phyloP scores from a whole-genome alignment of 2,329 filamentous ascomycete species.

The Fusarium foetens region DNA sequence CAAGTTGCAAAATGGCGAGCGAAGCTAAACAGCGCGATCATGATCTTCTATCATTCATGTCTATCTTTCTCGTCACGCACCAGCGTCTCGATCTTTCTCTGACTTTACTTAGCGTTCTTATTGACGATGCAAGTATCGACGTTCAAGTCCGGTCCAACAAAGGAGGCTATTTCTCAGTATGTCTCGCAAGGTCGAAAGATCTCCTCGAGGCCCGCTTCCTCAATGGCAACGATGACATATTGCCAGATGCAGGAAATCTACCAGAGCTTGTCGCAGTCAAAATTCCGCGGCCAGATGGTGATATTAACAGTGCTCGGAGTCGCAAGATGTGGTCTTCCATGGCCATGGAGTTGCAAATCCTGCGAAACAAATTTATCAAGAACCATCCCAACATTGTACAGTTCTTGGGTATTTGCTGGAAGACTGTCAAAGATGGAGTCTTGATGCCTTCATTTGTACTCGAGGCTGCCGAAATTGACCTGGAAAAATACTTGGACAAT shows the following conservation, averaged over 20 bases:
- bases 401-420: not conserved
- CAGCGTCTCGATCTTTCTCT: not conserved
- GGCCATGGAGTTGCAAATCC: not conserved
- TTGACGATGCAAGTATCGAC: not conserved
- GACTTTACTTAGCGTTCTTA: fast-evolving
- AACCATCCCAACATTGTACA: fast-evolving
- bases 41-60: not conserved
- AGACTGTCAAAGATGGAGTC: not conserved
- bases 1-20: not conserved
- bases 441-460: not conserved
- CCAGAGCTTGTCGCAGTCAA: not conserved
- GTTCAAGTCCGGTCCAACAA: not conserved
- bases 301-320: not conserved
- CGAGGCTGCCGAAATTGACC: not conserved
- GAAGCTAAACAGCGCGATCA: not conserved
- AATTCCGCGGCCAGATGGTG: not conserved
- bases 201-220: not conserved
- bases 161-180: not conserved
- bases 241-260: not conserved
- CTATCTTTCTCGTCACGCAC: not conserved
- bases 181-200: not conserved
- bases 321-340: not conserved
- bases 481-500: not conserved
- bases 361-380: not conserved
- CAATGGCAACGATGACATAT: not conserved